Evolutionary conservation across 2,329 filamentous ascomycete genomes (phyloP).

Genomic region (Penicillium concentricum): DNA sequence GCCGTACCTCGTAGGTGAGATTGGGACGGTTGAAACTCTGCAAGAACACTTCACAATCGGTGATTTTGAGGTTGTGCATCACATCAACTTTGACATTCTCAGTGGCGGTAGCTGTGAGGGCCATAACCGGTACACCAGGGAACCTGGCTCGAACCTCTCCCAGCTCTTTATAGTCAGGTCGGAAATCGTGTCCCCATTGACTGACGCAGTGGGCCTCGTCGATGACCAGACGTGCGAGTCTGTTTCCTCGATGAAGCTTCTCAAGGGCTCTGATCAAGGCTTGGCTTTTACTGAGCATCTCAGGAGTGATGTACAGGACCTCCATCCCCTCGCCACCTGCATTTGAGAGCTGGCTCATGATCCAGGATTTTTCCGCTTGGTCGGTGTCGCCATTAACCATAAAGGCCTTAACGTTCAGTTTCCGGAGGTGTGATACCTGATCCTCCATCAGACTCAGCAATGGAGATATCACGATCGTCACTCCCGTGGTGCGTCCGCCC

Average conservation of each 20-base stretch:
- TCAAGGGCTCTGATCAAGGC: slow-evolving; percentile 66
- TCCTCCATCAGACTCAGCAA: slow-evolving; percentile 96
- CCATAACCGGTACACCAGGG: slow-evolving; percentile 83
- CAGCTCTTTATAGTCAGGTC: slow-evolving; percentile 89
- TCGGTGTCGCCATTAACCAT: slow-evolving; percentile 77
- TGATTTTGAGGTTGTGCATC: slow-evolving; percentile 84
- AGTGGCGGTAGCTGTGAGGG: slow-evolving; percentile 91
- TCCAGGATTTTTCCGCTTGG: slow-evolving; percentile 60
- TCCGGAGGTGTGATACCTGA: slow-evolving; percentile 79
- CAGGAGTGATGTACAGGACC: slow-evolving; percentile 90
- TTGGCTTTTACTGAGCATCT: slow-evolving; percentile 86
- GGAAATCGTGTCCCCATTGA: slow-evolving; percentile 98
- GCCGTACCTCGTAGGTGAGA: slow-evolving; percentile 78
- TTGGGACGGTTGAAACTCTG: slow-evolving; percentile 99
- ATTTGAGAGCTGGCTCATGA: slow-evolving; percentile 65
- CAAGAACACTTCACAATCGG: slow-evolving; percentile 72
- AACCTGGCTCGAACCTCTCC: slow-evolving; percentile 72
- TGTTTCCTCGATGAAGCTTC: slow-evolving; percentile 65
- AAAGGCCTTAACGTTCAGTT: slow-evolving; percentile 73
- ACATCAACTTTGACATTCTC: slow-evolving; percentile 89
- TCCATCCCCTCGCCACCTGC: slow-evolving; percentile 73
- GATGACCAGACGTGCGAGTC: slow-evolving; percentile 87
- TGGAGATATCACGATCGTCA: slow-evolving; percentile 94
- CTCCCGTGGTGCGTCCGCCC: slow-evolving; percentile 74
- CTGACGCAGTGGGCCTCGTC: slow-evolving; percentile 99